These are phyloP conservation scores for Tylopilus vinaceipallidus DNA, from an alignment of 768 basidiomycete species.

Conservation along the genomic window DNA sequence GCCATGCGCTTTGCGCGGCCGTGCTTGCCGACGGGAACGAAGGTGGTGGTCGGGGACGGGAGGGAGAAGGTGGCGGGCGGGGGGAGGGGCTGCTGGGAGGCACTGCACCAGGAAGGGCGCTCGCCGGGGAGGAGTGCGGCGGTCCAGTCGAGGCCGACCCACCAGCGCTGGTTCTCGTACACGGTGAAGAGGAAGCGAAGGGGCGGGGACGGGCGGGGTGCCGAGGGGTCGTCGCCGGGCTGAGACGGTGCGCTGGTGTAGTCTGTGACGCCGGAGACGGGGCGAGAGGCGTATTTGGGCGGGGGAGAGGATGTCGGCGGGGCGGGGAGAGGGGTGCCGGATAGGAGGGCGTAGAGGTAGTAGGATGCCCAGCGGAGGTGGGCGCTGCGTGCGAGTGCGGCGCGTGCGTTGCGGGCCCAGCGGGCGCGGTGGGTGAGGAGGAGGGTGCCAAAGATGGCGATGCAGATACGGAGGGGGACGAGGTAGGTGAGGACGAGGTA, in stretches of 20 bases:
- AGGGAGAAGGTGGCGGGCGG: conserved; percentile 70
- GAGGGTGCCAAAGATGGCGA: conserved; percentile 58
- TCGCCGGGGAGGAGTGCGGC: conserved; percentile 87
- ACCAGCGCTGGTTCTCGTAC: conserved; percentile 95
- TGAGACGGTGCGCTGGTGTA: conserved; percentile 16
- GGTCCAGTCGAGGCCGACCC: conserved; percentile 97
- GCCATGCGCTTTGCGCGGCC: conserved; percentile 68
- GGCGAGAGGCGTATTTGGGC: conserved; percentile 29
- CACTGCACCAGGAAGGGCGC: conserved; percentile 83
- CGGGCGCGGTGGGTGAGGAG: conserved; percentile 65
- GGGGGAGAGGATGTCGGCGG: conserved; percentile 33
- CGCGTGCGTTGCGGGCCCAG: conserved; percentile 56
- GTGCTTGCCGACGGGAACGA: conserved; percentile 48
- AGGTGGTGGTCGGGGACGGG: conserved; percentile 59
- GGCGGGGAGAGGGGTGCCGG: conserved; percentile 51
- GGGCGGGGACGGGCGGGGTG: conserved; percentile 25
- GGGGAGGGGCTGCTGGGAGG: conserved; percentile 54
- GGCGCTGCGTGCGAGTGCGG: conserved; percentile 60
- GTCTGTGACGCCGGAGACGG: conserved; percentile 18
- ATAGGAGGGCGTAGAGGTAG: conserved; percentile 47
- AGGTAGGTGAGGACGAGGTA: conserved; percentile 65
- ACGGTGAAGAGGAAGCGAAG: conserved; percentile 85
- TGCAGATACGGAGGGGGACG: conserved; percentile 58
- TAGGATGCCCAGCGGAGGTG: conserved; percentile 66
- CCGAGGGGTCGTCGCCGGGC: conserved; percentile 8